These are phyloP conservation scores for Colletotrichum ledebouriae DNA, from an alignment of 2,329 filamentous ascomycete species.

Conservation along the genomic window DNA sequence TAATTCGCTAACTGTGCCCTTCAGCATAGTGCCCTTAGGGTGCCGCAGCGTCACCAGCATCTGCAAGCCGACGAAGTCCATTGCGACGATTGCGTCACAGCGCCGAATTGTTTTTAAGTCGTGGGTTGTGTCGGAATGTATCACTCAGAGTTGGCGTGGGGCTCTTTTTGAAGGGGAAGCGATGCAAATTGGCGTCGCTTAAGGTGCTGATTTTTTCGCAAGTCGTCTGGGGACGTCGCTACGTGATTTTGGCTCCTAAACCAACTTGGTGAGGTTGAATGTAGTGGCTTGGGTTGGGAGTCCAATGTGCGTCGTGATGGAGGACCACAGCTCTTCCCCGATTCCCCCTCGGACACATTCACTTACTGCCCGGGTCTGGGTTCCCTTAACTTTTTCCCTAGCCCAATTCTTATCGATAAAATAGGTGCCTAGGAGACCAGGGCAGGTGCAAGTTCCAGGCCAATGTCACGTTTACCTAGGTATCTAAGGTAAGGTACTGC, in stretches of 20 bases:
- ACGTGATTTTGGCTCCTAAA: neutral
- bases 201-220: slow-evolving; percentile 1
- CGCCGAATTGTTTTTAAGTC: slow-evolving; percentile 28
- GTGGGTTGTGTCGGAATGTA: slow-evolving; percentile 28
- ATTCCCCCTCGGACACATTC: slow-evolving; percentile 33
- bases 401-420: slow-evolving; percentile 40
- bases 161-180: neutral
- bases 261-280: slow-evolving; percentile 2
- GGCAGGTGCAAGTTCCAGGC: slow-evolving; percentile 24
- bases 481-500: neutral
- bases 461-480: slow-evolving; percentile 23
- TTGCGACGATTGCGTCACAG: slow-evolving; percentile 51
- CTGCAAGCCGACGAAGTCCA: slow-evolving; percentile 82
- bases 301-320: slow-evolving; percentile 28
- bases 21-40: slow-evolving; percentile 73
- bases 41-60: slow-evolving; percentile 80
- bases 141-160: slow-evolving; percentile 5
- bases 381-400: slow-evolving; percentile 41
- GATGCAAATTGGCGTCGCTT: neutral
- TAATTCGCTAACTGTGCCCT: slow-evolving; percentile 79
- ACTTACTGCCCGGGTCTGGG: slow-evolving; percentile 31
- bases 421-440: slow-evolving; percentile 6
- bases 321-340: slow-evolving; percentile 33
- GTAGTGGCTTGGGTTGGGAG: slow-evolving; percentile 20
- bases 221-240: slow-evolving; percentile 6